These are phyloP conservation scores for Dioszegia hungarica DNA, from an alignment of 768 basidiomycete genomes.

Conservation along the genomic window DNA sequence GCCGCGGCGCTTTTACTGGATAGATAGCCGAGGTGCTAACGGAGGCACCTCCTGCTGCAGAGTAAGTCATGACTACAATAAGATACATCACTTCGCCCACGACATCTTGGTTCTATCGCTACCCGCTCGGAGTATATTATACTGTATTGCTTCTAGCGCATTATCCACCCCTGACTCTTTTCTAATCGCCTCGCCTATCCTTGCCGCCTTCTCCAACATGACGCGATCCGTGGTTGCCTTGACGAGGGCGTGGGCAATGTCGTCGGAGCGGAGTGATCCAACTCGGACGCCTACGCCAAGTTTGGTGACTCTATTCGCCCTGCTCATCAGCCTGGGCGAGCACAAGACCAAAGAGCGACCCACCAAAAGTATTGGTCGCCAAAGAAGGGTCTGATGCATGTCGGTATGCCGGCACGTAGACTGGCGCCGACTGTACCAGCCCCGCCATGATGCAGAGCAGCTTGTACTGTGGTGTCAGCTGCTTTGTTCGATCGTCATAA, in stretches of 20 bases:
- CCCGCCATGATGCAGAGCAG: conserved; percentile 64
- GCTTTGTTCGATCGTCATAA: too few relatives aligned
- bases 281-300: conserved; percentile 61
- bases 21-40: too few relatives aligned
- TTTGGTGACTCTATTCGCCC: conserved; percentile 62
- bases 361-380: conserved; percentile 51
- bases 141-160: conserved; percentile 59
- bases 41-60: neutral
- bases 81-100: conserved; percentile 19
- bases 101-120: conserved; percentile 27
- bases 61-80: neutral
- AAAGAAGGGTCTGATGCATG: conserved; percentile 67
- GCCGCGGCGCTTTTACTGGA: too few relatives aligned
- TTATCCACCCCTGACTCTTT: conserved; percentile 58
- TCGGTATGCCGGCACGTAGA: conserved; percentile 61
- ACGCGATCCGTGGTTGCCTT: conserved; percentile 58
- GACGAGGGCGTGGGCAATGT: conserved; percentile 57
- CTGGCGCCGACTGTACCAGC: conserved; percentile 69
- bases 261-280: conserved; percentile 52
- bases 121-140: conserved; percentile 54
- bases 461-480: conserved; percentile 61
- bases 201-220: conserved; percentile 62
- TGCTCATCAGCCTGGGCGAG: conserved; percentile 10
- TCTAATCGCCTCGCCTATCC: conserved; percentile 54
- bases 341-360: too few relatives aligned